Base-by-base conservation (phyloP, 257 asterid genomes). In the Forsythia suspensa region DNA sequence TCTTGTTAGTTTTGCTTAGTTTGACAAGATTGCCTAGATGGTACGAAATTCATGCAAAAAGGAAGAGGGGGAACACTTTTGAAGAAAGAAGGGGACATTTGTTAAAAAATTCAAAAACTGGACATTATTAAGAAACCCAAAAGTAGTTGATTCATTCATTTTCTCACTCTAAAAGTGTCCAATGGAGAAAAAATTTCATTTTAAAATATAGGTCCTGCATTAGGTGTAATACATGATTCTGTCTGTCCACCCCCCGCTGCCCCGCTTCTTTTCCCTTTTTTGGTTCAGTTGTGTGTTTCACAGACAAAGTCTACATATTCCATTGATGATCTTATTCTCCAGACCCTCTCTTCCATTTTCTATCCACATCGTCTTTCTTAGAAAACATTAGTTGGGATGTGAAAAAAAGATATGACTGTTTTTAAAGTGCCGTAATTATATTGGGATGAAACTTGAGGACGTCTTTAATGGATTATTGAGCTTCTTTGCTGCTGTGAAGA, bases 151-250 rank as follows among this genome's bases (percentile, higher is more conserved):
- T 1, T 0, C 34, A 29, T 29, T 29, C 34, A 29, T 29, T 29
- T 29, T 29, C 34, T 29, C 34, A 29, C 34, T 29, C 34, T 29
- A 29, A 29, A 29, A 29, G 34, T 29, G 34, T 29, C 34, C 34
- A 29, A 29, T 29, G 1, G 34, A 29, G 34, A 29, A 29, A 29
- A 1, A 1, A 1, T 29, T 1, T 29, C 34, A 77, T 24, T 38
- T 61, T 70, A 55, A 44, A 48, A 36, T 46, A 57, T 8, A 13
- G 16, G 57, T 40, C 48, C 16, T 46, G 66, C 34, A 8, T 16
- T 15, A 61, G 70, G 59, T 34, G 43, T 77, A 79, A 68, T n/a
- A 68, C 48, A 8, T 42, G 46, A 71, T 81, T 76, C 51, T 57
- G 75, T 76, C 3, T 0, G n/a, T 0, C 24, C 24, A 0, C 24